Evolutionary conservation across 805 yeast genomes (phyloP), one percentile per base, ranked within the genome.

Genomic region (Wickerhamomyces silvicola): DNA sequence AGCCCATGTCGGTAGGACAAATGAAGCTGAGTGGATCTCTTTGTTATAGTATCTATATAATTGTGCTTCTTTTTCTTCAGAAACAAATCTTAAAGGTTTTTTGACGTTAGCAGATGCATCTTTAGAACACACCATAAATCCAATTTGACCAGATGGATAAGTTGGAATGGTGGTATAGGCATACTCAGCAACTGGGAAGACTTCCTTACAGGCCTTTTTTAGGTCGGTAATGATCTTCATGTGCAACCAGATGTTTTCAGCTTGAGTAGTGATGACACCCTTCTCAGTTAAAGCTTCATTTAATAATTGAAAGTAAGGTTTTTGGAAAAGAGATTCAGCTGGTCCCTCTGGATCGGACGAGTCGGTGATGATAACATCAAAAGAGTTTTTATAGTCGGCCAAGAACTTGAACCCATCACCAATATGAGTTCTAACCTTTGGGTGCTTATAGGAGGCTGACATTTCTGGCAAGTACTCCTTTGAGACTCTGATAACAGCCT

Each of bases 261-360:
- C 97, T 66, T 90, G 97, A 37, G 96, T 87, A 36, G 78, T 66
- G 52, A 92, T 81, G 37, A 88, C 90, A 57, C 98, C 98, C 57
- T 85, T 76, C 43, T 78, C 92, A 39, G 94, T 87, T 47, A 90
- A 73, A n/a, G 97, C 96, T 42, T 77, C 81, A 57, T 70, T 66
- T 58, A 90, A 70, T 41, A 90, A 74, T 61, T 81, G 72, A 59
- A 88, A 90, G 71, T 90, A 90, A 18, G 87, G 85, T 59, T 83
- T 81, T 66, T 88, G 94, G 76, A 92, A 92, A 32, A 90, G 72
- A 22, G 85, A 70, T 60, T 81, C 96, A 31, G 97, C 97, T 21
- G 98, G 97, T 35, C 97, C 98, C 61, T 90, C 97, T 30, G 97
- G 97, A 62, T 90, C 97, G 21, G 96, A 85, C 19, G 97, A 87